Evolutionary conservation across 2,329 filamentous ascomycete genomes (phyloP), one percentile per base, ranked within the genome.

Genomic region (Elsinoe ampelina): DNA sequence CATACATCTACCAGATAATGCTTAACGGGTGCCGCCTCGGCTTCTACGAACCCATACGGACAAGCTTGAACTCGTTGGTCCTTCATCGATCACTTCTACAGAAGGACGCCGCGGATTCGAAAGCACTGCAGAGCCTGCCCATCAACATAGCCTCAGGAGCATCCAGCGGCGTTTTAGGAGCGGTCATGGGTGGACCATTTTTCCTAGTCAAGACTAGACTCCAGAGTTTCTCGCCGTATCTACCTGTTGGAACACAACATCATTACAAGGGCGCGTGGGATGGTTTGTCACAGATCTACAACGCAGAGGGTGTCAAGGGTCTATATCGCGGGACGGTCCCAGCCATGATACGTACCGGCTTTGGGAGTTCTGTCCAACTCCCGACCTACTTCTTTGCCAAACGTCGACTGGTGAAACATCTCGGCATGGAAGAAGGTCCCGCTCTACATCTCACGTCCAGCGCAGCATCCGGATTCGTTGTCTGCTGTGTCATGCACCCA

Each of bases 361-460:
- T 95, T 65, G 93, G 93, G 52, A 95, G 89, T 72, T 93, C 89
- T 5, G 93, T 97, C 10, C 93, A 98, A 74, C 78, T 98, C 59
- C 93, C 93, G 1, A 98, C 93, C 35, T 98, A 98, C 72, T 98
- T 97, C 74, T 93, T 97, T 65, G 93, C 92, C 11, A 98, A 98
- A 78, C 79, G 93, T 60, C 78, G 87, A 64, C 75, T 98, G 64
- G 80, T 89, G 58, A 84, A 80, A 66, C 90, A 96, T 68, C 73
- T 92, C 55, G 89, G 85, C 45, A 90, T 97, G 86, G 77, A 93
- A 67, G 93, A 98, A 68, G 92, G 93, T 1, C 87, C 89, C 36
- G 85, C 87, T 43, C 75, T 98, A 66, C 93, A 98, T 71, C 76
- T 98, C 62, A 80, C 89, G 36, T 95, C 89, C 71, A 95, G 90